These are phyloP conservation scores for Alnus rubra DNA, from an alignment of 306 rosid genomes.

Conservation along the genomic window DNA sequence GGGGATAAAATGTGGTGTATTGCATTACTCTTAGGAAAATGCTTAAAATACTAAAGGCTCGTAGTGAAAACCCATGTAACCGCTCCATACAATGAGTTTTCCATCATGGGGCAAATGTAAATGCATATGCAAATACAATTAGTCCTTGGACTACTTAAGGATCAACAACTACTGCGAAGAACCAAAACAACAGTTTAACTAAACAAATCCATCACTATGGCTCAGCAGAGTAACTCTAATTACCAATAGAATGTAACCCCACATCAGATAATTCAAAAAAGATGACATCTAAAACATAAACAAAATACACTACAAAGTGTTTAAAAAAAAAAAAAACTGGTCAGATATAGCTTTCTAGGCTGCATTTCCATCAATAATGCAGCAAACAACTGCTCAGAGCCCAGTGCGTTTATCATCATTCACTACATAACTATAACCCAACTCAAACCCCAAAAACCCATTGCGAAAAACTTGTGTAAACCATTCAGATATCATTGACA, in stretches of 20 bases:
- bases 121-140: neutral
- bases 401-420: constrained; percentile 44
- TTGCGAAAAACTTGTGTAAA: neutral
- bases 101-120: constrained; percentile 7
- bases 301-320: neutral
- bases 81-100: constrained; percentile 12
- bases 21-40: neutral
- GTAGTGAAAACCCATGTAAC: neutral
- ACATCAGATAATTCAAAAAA: neutral
- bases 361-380: constrained; percentile 35
- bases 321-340: neutral
- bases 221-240: neutral
- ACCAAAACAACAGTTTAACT: neutral
- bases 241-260: neutral
- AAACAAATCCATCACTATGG: neutral
- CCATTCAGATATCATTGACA: neutral
- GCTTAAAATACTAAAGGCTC: neutral
- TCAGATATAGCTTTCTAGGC: constrained; percentile 43
- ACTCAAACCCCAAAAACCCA: constrained; percentile 4
- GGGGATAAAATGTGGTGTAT: too few relatives aligned
- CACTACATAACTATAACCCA: neutral
- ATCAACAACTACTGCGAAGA: neutral
- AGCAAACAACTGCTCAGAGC: constrained; percentile 36
- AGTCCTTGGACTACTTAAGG: neutral
- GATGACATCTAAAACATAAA: too few relatives aligned